Conservation (phyloP, 2,329 filamentous ascomycete genomes). For the Fusarium papillatum region DNA sequence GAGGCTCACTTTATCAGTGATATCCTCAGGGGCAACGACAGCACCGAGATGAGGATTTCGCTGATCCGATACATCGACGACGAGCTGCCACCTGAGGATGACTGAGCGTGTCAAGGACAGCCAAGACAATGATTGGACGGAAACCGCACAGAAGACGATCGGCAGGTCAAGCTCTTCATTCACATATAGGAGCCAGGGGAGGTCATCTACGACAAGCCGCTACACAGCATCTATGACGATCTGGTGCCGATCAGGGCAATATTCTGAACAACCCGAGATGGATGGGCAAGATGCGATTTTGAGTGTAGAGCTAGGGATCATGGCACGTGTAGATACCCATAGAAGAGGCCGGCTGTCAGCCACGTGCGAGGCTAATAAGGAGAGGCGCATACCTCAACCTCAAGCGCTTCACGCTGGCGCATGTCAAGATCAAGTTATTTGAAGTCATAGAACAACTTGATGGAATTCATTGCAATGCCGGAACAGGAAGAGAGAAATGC, state of each 20-base stretch:
- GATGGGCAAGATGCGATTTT: constrained; percentile 7
- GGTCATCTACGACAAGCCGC: neutral
- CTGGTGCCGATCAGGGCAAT: constrained; percentile 7
- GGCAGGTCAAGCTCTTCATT: constrained; percentile 8
- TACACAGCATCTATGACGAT: constrained; percentile 10
- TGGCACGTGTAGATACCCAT: constrained; percentile 24
- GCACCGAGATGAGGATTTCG: constrained; percentile 96
- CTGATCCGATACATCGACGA: constrained; percentile 96
- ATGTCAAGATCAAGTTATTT: constrained; percentile 2
- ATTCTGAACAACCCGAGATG: constrained; percentile 18
- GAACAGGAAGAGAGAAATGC: neutral
- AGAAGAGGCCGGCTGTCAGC: constrained; percentile 29
- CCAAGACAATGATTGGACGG: constrained; percentile 15
- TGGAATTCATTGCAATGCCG: neutral
- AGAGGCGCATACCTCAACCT: constrained; percentile 15
- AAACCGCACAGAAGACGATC: neutral
- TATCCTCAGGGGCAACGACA: constrained; percentile 91
- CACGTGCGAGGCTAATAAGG: constrained; percentile 27
- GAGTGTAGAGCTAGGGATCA: constrained; percentile 23
- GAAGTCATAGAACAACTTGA: neutral
- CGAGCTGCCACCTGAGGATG: constrained; percentile 96
- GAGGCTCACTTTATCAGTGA: constrained; percentile 98
- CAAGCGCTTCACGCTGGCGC: constrained; percentile 12
- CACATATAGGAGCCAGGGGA: neutral
- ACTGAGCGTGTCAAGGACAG: constrained; percentile 64